Evolutionary conservation across 352 stramenopile genomes (phyloP).

Genomic region (Globisporangium cederbergense): DNA sequence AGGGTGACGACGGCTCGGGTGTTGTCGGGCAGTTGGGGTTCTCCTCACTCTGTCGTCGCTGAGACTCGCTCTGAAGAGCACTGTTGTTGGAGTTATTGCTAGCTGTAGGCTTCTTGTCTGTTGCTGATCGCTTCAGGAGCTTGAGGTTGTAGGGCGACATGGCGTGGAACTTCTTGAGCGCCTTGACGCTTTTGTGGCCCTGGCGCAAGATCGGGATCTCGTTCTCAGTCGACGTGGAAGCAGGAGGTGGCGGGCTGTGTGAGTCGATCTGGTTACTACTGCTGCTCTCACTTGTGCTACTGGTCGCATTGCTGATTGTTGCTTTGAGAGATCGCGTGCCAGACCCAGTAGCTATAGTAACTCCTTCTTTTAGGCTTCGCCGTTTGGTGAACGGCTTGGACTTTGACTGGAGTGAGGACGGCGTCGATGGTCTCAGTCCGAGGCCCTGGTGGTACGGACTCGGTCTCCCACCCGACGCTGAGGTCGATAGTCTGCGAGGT

Average conservation of each 20-base stretch:
- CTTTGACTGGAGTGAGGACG: conserved; percentile 5
- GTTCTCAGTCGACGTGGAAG: neutral
- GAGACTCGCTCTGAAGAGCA: conserved; percentile 5
- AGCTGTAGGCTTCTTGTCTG: conserved; percentile 17
- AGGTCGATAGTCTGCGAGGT: conserved; percentile 10
- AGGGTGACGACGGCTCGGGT: neutral
- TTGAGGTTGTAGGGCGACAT: conserved; percentile 53
- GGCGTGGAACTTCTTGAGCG: conserved; percentile 58
- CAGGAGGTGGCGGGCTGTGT: neutral
- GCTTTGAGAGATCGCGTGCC: neutral
- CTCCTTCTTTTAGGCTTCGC: conserved; percentile 69
- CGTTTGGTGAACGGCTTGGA: conserved; percentile 8
- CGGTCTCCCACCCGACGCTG: conserved; percentile 4
- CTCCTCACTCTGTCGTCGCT: neutral
- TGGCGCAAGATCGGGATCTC: conserved; percentile 49
- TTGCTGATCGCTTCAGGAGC: conserved; percentile 14
- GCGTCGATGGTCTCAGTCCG: conserved; percentile 11
- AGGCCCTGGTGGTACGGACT: conserved; percentile 18
- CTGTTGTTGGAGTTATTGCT: neutral
- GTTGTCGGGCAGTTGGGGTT: neutral
- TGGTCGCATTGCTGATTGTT: conserved; percentile 4
- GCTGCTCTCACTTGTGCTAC: neutral
- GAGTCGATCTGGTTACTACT: conserved; percentile 18
- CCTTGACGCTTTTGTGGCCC: conserved; percentile 61
- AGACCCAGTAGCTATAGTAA: conserved; percentile 9